phyloP scores from a whole-genome alignment of 371 early-diverging fungal species.

The Mortierella sp. region DNA sequence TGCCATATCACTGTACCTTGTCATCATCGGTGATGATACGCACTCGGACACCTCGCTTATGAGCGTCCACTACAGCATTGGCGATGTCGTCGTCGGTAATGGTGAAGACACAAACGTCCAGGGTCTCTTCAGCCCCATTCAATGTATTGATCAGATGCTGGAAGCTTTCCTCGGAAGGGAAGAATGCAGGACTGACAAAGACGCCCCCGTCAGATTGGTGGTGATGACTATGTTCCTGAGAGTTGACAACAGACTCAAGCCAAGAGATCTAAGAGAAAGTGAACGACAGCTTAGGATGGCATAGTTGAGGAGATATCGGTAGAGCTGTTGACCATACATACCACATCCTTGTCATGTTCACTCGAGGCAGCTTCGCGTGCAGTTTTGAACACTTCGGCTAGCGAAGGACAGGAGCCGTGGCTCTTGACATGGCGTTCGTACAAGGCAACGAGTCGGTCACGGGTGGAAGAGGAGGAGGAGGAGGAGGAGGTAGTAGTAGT shows the following conservation, averaged over 20 bases:
- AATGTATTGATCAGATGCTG: constrained; percentile 59
- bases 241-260: constrained; percentile 25
- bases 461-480: too few relatives aligned
- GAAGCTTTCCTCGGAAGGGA: constrained; percentile 59
- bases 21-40: constrained; percentile 54
- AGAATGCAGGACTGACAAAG: constrained; percentile 65
- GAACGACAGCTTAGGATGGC: not conserved
- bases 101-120: constrained; percentile 65
- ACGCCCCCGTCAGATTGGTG: constrained; percentile 7
- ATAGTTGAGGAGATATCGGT: too few relatives aligned
- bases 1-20: constrained; percentile 29
- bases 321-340: constrained; percentile 4
- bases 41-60: constrained; percentile 64
- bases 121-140: constrained; percentile 56
- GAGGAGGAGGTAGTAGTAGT: too few relatives aligned
- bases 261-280: constrained; percentile 28
- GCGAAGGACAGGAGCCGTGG: constrained; percentile 24
- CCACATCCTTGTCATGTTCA: constrained; percentile 54
- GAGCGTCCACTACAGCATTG: constrained; percentile 55
- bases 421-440: constrained; percentile 27
- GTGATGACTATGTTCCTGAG: not conserved
- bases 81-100: constrained; percentile 66
- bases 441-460: constrained; percentile 15
- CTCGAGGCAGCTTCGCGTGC: constrained; percentile 50
- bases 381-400: constrained; percentile 49